Percentiles rank a stretch among this genome's conserved stretches.
phyloP scores from a whole-genome alignment of 495 filamentous ascomycete species.

The Staphylotrichum tortipilum region DNA sequence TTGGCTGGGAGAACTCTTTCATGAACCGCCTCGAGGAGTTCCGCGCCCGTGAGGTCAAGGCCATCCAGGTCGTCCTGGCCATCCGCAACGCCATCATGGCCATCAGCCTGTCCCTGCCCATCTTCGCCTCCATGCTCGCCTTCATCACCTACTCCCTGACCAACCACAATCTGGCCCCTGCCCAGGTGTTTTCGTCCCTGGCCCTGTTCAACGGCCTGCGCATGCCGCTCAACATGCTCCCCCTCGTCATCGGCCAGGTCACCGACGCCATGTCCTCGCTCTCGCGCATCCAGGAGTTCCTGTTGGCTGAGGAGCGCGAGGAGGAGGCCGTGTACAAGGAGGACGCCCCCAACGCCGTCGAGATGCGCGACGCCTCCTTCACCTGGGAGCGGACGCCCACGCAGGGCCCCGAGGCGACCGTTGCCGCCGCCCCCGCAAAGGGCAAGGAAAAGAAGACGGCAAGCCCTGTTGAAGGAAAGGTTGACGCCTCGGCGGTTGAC shows the following conservation, averaged over 20 bases:
- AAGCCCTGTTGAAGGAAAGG: constrained; percentile 38
- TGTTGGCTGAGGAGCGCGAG: constrained; percentile 73
- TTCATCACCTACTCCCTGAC: constrained; percentile 90
- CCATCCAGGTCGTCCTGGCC: constrained; percentile 69
- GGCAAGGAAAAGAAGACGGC: constrained; percentile 29
- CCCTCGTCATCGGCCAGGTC: constrained; percentile 78
- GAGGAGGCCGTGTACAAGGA: constrained; percentile 61
- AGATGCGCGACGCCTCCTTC: constrained; percentile 67
- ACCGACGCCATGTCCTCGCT: constrained; percentile 83
- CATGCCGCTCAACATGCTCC: constrained; percentile 80
- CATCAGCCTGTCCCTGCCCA: constrained; percentile 63
- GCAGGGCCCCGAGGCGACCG: constrained; percentile 43
- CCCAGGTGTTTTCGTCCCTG: constrained; percentile 81
- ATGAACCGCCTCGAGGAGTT: constrained; percentile 64
- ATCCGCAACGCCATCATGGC: constrained; percentile 81
- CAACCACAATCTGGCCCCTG: constrained; percentile 59
- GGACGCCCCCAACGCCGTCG: constrained; percentile 58
- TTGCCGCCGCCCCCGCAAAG: constrained; percentile 26
- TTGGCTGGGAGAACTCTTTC: constrained; percentile 89
- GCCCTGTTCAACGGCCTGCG: constrained; percentile 88
- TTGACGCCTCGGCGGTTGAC: constrained; percentile 18
- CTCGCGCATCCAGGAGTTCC: constrained; percentile 74
- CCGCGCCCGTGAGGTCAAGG: constrained; percentile 62
- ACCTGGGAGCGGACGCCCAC: constrained; percentile 81
- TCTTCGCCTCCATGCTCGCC: constrained; percentile 87